These are phyloP conservation scores for Microsporum ferrugineum DNA, from an alignment of 2,329 filamentous ascomycete species.

Conservation along the genomic window DNA sequence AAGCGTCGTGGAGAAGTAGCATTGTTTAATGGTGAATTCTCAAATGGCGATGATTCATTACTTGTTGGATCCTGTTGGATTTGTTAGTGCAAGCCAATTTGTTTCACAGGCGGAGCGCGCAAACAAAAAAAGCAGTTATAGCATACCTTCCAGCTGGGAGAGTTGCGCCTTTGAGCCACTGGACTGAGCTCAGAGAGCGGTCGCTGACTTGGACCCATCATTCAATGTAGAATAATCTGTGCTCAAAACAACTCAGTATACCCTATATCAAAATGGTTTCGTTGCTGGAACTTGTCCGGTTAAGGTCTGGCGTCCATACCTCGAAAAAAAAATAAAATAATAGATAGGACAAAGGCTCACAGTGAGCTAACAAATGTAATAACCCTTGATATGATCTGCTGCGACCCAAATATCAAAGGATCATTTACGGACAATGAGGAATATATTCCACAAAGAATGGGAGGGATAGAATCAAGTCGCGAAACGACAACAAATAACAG, in stretches of 20 bases:
- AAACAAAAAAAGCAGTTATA: not conserved
- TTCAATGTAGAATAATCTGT: slow-evolving; percentile 31
- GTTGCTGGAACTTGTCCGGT: not conserved
- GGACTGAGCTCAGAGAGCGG: slow-evolving; percentile 83
- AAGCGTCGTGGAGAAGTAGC: slow-evolving; percentile 70
- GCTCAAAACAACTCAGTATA: not conserved
- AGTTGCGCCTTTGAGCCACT: slow-evolving; percentile 78
- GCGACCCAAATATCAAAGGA: not conserved
- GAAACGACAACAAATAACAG: slow-evolving; percentile 8
- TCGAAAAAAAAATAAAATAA: not conserved
- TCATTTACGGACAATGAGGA: slow-evolving; percentile 9
- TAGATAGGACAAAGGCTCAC: not conserved
- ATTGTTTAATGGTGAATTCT: slow-evolving; percentile 60
- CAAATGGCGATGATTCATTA: slow-evolving; percentile 71
- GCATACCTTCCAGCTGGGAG: slow-evolving; percentile 66
- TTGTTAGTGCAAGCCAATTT: not conserved
- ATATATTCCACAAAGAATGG: not conserved
- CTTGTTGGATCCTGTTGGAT: slow-evolving; percentile 37
- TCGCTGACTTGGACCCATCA: slow-evolving; percentile 47
- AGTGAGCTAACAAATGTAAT: not conserved
- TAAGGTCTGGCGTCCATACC: not conserved
- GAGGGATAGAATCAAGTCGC: not conserved
- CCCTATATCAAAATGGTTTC: not conserved
- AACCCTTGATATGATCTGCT: not conserved
- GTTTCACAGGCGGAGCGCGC: not conserved